Evolutionary conservation across 2,329 filamentous ascomycete species (phyloP).

Genomic region (Colletotrichum sp.): DNA sequence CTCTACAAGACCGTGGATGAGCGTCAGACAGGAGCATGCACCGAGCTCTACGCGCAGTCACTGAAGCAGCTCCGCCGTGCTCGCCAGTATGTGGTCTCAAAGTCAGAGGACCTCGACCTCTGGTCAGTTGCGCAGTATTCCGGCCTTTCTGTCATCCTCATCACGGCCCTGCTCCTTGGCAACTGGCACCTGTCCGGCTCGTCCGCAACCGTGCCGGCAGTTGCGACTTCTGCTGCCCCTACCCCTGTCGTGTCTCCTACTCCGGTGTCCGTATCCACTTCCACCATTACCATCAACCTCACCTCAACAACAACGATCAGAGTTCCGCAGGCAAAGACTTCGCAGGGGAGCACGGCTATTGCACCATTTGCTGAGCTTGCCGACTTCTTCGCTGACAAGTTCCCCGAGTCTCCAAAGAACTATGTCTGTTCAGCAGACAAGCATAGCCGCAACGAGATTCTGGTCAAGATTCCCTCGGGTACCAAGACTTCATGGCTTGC

Average conservation of each 20-base stretch:
- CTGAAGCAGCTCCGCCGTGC: background rate
- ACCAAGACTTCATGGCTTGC: conserved; percentile 61
- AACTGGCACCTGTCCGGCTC: conserved; percentile 1
- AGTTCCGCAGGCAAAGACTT: conserved; percentile 27
- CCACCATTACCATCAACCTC: conserved; percentile 40
- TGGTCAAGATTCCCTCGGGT: conserved; percentile 56
- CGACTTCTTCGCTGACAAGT: conserved; percentile 44
- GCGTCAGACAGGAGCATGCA: background rate
- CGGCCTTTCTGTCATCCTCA: background rate
- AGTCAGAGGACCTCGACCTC: background rate
- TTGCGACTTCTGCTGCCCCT: background rate
- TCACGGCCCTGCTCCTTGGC: background rate
- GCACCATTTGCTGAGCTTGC: conserved; percentile 46
- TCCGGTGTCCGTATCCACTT: conserved; percentile 18
- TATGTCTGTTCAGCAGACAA: conserved; percentile 51
- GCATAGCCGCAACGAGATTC: conserved; percentile 53
- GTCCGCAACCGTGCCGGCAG: background rate
- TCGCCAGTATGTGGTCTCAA: background rate
- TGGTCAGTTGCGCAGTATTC: background rate
- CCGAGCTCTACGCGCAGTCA: background rate
- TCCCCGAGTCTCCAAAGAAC: conserved; percentile 32
- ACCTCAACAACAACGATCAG: conserved; percentile 41
- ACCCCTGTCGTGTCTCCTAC: background rate
- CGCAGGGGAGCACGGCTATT: conserved; percentile 29
- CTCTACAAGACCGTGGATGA: conserved; percentile 29